A percentile compares a stretch with the other conserved stretches of the same genome.
Conservation (phyloP, 345 rosid genomes). For the Microthlaspi erraticum region DNA sequence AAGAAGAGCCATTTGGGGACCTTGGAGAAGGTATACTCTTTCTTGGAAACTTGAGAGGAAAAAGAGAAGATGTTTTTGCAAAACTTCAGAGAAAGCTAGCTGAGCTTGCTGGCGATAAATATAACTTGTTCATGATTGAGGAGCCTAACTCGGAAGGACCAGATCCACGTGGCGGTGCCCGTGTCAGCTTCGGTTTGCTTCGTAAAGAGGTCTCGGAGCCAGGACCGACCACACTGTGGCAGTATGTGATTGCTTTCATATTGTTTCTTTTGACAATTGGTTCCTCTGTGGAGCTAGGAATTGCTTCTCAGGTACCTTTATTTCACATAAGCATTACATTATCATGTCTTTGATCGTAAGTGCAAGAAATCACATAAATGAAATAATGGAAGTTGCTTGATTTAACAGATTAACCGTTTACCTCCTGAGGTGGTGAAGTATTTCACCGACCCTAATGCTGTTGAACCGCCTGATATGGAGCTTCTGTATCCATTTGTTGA, state of each 20-base stretch:
- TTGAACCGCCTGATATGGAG: conserved; percentile 91
- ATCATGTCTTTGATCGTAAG: conserved; percentile 8
- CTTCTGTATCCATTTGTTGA: conserved; percentile 88
- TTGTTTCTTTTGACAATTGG: conserved; percentile 86
- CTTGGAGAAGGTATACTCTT: conserved; percentile 87
- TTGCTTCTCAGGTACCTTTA: conserved; percentile 83
- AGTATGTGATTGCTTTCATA: conserved; percentile 86
- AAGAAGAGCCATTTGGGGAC: conserved; percentile 97
- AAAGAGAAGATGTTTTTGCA: conserved; percentile 78
- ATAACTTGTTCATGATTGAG: conserved; percentile 93
- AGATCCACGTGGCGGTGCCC: conserved; percentile 94
- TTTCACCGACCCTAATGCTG: conserved; percentile 91
- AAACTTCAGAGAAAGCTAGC: conserved; percentile 72
- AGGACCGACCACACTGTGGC: conserved; percentile 96
- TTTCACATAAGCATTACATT: conserved; percentile 5
- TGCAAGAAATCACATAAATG: not conserved
- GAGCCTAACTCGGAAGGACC: conserved; percentile 93
- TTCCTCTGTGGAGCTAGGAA: conserved; percentile 89
- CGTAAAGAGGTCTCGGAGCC: conserved; percentile 98
- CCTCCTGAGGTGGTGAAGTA: conserved; percentile 93
- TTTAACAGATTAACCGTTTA: conserved; percentile 80
- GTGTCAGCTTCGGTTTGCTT: conserved; percentile 91
- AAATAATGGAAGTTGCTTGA: conserved; percentile 26
- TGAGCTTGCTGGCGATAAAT: conserved; percentile 71
- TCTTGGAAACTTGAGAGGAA: conserved; percentile 87